phyloP scores from a whole-genome alignment of 192 early-diverging fungal genomes.

The Podila horticola region DNA sequence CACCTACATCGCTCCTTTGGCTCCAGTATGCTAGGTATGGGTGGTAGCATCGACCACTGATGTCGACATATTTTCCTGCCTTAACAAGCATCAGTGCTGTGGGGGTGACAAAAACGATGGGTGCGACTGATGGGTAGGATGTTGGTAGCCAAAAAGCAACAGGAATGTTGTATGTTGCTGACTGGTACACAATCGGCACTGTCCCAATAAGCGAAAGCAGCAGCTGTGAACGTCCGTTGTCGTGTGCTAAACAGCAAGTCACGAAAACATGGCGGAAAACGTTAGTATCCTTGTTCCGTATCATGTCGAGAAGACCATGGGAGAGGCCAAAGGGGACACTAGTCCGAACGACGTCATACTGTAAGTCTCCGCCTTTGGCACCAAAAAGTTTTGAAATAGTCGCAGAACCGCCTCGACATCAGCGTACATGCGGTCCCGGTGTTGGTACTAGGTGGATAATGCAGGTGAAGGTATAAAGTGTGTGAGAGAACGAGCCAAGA shows the following conservation, averaged over 20 bases:
- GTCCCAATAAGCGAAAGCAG: constrained; percentile 90
- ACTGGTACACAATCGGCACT: constrained; percentile 85
- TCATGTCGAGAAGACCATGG: neutral
- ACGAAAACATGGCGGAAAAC: neutral
- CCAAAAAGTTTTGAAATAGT: constrained; percentile 63
- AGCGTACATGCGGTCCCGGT: constrained; percentile 67
- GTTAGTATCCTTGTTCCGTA: neutral
- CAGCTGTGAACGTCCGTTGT: constrained; percentile 67
- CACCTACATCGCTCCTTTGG: constrained; percentile 55
- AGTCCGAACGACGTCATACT: constrained; percentile 60
- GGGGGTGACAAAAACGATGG: constrained; percentile 88
- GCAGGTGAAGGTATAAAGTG: neutral
- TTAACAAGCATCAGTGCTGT: constrained; percentile 89
- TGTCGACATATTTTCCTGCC: constrained; percentile 85
- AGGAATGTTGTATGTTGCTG: constrained; percentile 90
- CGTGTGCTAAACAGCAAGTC: constrained; percentile 54
- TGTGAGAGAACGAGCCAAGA: neutral
- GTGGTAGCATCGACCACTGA: constrained; percentile 83
- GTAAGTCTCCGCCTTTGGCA: constrained; percentile 75
- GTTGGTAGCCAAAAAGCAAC: constrained; percentile 89
- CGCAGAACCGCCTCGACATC: constrained; percentile 73
- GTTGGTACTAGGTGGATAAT: constrained; percentile 61
- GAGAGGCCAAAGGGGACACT: neutral
- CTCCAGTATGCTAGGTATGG: constrained; percentile 86
- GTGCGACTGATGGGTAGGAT: constrained; percentile 81